Percentiles rank a stretch among this genome's conserved stretches.
Conservation (phyloP, 176 grass and related monocot species). For the Phoenix roebelenii region DNA sequence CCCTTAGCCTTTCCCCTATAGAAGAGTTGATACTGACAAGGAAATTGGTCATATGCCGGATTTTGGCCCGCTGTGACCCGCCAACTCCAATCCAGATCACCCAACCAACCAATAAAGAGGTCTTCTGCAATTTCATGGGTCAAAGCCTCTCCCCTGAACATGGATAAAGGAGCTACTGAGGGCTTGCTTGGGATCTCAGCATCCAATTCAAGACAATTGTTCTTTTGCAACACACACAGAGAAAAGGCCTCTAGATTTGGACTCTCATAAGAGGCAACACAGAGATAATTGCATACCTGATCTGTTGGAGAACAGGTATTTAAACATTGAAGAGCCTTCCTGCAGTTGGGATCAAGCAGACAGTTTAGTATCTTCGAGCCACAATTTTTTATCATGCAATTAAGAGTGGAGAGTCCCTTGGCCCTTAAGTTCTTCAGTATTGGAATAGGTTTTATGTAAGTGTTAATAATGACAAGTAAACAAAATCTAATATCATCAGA, state of each 20-base stretch:
- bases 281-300: slow-evolving; percentile 92
- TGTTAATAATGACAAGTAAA: slow-evolving; percentile 71
- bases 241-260: slow-evolving; percentile 74
- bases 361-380: slow-evolving; percentile 79
- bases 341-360: slow-evolving; percentile 77
- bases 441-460: slow-evolving; percentile 63
- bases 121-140: slow-evolving; percentile 87
- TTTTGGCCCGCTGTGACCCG: slow-evolving; percentile 78
- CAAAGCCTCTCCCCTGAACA: slow-evolving; percentile 49
- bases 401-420: slow-evolving; percentile 76
- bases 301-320: slow-evolving; percentile 79
- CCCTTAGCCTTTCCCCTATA: slow-evolving; percentile 83
- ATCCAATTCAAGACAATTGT: slow-evolving; percentile 87
- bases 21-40: slow-evolving; percentile 86
- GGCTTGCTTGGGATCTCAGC: slow-evolving; percentile 75
- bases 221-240: slow-evolving; percentile 90
- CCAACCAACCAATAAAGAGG: slow-evolving; percentile 71
- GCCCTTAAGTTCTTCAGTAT: slow-evolving; percentile 73
- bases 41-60: slow-evolving; percentile 87
- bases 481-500: slow-evolving; percentile 95
- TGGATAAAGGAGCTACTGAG: slow-evolving; percentile 35
- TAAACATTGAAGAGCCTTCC: slow-evolving; percentile 83
- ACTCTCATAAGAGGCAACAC: slow-evolving; percentile 85
- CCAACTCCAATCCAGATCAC: slow-evolving; percentile 80
- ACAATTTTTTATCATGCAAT: slow-evolving; percentile 80